A percentile compares a stretch with the other conserved stretches of the same genome.
Conservation (phyloP, 768 basidiomycete species). For the Hysterangium stoloniferum region DNA sequence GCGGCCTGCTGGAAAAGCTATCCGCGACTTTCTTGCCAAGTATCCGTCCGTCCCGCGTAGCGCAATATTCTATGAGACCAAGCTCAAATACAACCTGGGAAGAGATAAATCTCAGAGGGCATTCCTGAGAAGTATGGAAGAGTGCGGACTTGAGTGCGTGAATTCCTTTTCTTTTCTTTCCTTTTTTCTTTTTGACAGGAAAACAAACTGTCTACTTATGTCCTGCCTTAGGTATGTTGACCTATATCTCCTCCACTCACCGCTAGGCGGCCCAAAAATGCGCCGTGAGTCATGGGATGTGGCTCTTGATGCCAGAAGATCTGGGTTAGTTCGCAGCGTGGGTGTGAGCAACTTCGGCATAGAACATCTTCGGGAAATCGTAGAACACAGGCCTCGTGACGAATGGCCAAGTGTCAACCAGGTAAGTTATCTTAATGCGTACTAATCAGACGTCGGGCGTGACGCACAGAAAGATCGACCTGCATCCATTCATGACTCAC, state of each 20-base stretch:
- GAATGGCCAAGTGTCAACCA: conserved; percentile 56
- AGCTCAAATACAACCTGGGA: conserved; percentile 51
- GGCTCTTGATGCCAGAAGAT: conserved; percentile 53
- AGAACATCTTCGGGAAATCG: conserved; percentile 49
- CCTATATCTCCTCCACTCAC: conserved; percentile 64
- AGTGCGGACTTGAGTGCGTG: conserved; percentile 43
- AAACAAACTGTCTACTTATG: neutral
- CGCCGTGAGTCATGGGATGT: conserved; percentile 61
- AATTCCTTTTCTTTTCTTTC: conserved; percentile 24
- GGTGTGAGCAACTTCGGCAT: conserved; percentile 60
- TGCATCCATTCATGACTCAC: conserved; percentile 67
- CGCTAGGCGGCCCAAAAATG: conserved; percentile 50
- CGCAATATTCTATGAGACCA: conserved; percentile 64
- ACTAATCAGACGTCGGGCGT: neutral
- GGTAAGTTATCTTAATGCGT: conserved; percentile 24
- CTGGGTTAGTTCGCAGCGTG: conserved; percentile 50
- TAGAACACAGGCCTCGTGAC: conserved; percentile 29
- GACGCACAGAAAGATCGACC: conserved; percentile 32
- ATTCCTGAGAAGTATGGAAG: conserved; percentile 45
- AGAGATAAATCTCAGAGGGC: conserved; percentile 40
- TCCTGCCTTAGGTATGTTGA: conserved; percentile 41
- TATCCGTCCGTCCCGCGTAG: conserved; percentile 37
- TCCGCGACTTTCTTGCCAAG: conserved; percentile 42
- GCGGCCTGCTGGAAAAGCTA: conserved; percentile 51
- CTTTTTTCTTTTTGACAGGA: conserved; percentile 11